These are phyloP conservation scores for Gliomastix tumulicola DNA, from an alignment of 2,329 filamentous ascomycete genomes.

Conservation along the genomic window DNA sequence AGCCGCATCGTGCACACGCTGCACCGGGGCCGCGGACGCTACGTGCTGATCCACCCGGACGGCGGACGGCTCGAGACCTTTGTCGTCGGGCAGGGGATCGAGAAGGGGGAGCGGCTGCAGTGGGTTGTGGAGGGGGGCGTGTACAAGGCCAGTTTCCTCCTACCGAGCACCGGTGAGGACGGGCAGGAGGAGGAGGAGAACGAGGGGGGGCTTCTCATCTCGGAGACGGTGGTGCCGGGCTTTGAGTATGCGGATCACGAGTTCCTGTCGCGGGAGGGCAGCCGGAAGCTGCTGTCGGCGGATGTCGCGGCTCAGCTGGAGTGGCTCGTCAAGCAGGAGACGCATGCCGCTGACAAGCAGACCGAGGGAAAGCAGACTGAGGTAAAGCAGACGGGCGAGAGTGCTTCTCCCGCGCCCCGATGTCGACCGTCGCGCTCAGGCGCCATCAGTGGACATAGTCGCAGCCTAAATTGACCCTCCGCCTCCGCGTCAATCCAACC, in stretches of 20 bases:
- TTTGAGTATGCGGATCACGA: slow-evolving; percentile 64
- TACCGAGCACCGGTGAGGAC: slow-evolving; percentile 30
- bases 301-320: slow-evolving; percentile 40
- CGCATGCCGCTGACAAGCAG: no score
- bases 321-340: slow-evolving; percentile 30
- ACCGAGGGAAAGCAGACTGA: no score
- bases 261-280: slow-evolving; percentile 46
- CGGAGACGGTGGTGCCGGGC: slow-evolving; percentile 61
- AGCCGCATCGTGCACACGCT: slow-evolving; percentile 58
- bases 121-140: slow-evolving; percentile 65
- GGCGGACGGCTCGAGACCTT: slow-evolving; percentile 53
- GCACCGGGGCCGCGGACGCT: slow-evolving; percentile 54
- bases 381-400: no score
- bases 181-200: slow-evolving; percentile 19
- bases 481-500: no score
- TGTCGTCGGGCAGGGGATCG: slow-evolving; percentile 52
- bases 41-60: slow-evolving; percentile 55
- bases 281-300: slow-evolving; percentile 43
- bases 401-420: no score
- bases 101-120: slow-evolving; percentile 52
- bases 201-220: slow-evolving; percentile 58
- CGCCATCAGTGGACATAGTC: no score
- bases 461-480: no score
- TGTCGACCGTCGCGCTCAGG: no score
- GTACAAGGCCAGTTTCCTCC: slow-evolving; percentile 57